Evolutionary conservation across 805 yeast species (phyloP), one percentile per base, ranked within the genome.

Genomic region (Yamadazyma ubonensis): DNA sequence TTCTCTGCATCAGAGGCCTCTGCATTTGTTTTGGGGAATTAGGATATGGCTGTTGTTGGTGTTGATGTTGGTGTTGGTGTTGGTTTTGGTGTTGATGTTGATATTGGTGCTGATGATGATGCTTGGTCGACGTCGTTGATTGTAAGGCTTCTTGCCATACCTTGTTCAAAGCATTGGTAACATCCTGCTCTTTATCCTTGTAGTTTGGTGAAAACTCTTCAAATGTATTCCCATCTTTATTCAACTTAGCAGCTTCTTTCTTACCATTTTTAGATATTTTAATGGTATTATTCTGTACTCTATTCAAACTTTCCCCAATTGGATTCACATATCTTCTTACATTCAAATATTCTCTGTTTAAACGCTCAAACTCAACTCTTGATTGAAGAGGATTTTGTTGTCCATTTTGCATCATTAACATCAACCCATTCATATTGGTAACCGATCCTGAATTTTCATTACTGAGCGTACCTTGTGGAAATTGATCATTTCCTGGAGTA

Each of bases 331-430:
- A 77, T 44, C 93, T 69, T 53, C 89, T 65, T 0, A 84, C 81
- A 48, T 76, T 83, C 30, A 80, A 65, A 48, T 80, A 84, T 53
- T 86, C 95, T 45, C 90, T 70, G 10, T 89, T 78, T 22, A 85
- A 72, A 45, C 86, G 71, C 57, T 87, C 96, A 53, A 79, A 84
- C 54, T 85, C 93, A n/a, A 87, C 74, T 48, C 86, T 72, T 6
- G 78, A 71, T 45, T 77, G 83, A 15, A 81, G 75, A 5, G 79
- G 73, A 30, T 74, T 74, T 53, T 57, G 65, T 33, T 54, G 64
- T 17, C 60, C 60, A 29, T 43, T 54, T 35, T 60, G 71, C 5
- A 52, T 54, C 56, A 54, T 49, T 36, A 48, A 30, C 11, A 62
- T 44, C 18, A 60, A 44, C 14, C 67, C 67, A 42, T 54, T 58